A percentile compares a stretch with the other conserved stretches of the same genome.
phyloP scores from a whole-genome alignment of 2,329 filamentous ascomycete species.

The Curvularia verruculosa region DNA sequence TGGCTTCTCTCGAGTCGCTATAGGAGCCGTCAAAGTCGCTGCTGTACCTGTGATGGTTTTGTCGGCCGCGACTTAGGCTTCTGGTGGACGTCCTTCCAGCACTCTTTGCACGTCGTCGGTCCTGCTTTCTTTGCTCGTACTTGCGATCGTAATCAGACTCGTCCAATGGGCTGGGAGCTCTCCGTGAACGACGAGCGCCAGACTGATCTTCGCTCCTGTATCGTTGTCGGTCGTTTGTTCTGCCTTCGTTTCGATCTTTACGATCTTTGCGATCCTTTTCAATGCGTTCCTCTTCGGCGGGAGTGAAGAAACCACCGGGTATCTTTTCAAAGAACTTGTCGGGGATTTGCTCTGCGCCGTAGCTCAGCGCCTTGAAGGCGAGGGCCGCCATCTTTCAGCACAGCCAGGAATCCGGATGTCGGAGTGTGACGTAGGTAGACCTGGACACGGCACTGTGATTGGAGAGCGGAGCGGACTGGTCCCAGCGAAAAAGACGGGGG shows the following conservation, averaged over 20 bases:
- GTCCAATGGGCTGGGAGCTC: slow-evolving; percentile 34
- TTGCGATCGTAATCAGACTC: slow-evolving; percentile 40
- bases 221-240: slow-evolving; percentile 19
- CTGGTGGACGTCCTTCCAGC: slow-evolving; percentile 31
- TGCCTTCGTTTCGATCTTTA: slow-evolving; percentile 23
- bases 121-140: slow-evolving; percentile 28
- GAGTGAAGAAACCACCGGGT: slow-evolving; percentile 47
- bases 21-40: slow-evolving; percentile 35
- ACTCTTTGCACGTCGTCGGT: slow-evolving; percentile 37
- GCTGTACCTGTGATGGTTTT: slow-evolving; percentile 30
- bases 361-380: slow-evolving; percentile 48
- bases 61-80: slow-evolving; percentile 39
- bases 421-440: slow-evolving; percentile 42
- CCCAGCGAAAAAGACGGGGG: slow-evolving; percentile 22
- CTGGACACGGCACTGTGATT: slow-evolving; percentile 38
- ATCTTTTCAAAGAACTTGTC: slow-evolving; percentile 48
- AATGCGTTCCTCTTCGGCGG: slow-evolving; percentile 36
- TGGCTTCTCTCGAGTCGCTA: slow-evolving; percentile 25
- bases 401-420: slow-evolving; percentile 33
- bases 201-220: slow-evolving; percentile 24
- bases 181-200: slow-evolving; percentile 29
- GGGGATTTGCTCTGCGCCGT: slow-evolving; percentile 48
- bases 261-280: slow-evolving; percentile 28
- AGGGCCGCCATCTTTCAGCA: slow-evolving; percentile 43
- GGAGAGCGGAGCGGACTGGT: slow-evolving; percentile 28